Percentiles rank a stretch among this genome's conserved stretches.
These are phyloP conservation scores for Diaporthe aspalathi DNA, from an alignment of 2,329 filamentous ascomycete genomes.

Conservation along the genomic window DNA sequence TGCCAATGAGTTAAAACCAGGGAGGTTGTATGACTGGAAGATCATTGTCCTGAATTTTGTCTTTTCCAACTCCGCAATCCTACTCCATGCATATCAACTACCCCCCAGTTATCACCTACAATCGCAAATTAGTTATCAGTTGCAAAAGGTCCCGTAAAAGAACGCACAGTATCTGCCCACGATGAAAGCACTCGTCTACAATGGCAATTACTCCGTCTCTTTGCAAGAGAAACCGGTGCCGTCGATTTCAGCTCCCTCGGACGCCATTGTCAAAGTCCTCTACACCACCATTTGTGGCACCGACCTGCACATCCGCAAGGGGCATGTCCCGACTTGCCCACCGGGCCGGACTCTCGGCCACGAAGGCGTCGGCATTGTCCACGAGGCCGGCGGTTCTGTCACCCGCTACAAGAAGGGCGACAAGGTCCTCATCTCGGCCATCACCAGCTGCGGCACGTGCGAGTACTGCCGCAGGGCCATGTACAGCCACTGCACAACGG, in stretches of 20 bases:
- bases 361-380: slow-evolving; percentile 63
- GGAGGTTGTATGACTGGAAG: background rate
- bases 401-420: slow-evolving; percentile 61
- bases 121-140: background rate
- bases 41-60: no score
- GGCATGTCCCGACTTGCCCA: slow-evolving; percentile 61
- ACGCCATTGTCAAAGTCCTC: slow-evolving; percentile 61
- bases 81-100: background rate
- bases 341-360: slow-evolving; percentile 62
- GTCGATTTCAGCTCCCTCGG: slow-evolving; percentile 53
- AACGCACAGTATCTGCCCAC: slow-evolving; percentile 32
- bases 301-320: slow-evolving; percentile 67
- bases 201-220: slow-evolving; percentile 47
- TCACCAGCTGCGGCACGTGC: slow-evolving; percentile 63
- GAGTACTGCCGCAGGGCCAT: slow-evolving; percentile 62
- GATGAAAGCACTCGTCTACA: slow-evolving; percentile 63
- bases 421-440: slow-evolving; percentile 62
- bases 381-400: slow-evolving; percentile 57
- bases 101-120: background rate
- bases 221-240: slow-evolving; percentile 57
- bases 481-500: slow-evolving; percentile 63
- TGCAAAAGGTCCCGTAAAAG: background rate
- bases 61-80: background rate
- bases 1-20: background rate
- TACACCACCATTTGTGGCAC: slow-evolving; percentile 65